Evolutionary conservation across 306 rosid genomes (phyloP).

Genomic region (Benincasa hispida): DNA sequence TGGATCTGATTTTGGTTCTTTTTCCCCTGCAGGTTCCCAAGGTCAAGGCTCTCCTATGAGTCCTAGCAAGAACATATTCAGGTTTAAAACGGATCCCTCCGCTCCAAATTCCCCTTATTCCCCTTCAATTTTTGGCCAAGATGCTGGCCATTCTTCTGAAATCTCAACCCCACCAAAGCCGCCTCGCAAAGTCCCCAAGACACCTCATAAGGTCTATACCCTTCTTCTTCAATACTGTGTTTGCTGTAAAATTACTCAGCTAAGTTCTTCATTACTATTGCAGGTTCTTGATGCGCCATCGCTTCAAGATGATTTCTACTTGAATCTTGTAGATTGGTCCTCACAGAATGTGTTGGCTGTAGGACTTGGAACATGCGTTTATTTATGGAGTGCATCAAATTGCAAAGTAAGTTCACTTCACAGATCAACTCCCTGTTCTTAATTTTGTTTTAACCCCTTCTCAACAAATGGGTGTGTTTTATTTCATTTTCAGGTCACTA

Average conservation of each 20-base stretch:
- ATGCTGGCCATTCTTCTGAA: conserved; percentile 35
- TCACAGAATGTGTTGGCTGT: conserved; percentile 95
- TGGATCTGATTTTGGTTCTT: conserved; percentile 80
- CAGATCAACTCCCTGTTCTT: not conserved
- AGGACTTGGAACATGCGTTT: conserved; percentile 87
- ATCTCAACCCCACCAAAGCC: conserved; percentile 84
- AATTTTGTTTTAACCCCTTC: not conserved
- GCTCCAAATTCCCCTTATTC: conserved; percentile 76
- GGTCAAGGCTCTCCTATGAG: conserved; percentile 37
- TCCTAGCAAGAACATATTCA: conserved; percentile 81
- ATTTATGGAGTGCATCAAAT: conserved; percentile 94
- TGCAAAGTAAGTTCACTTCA: conserved; percentile 37
- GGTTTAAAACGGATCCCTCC: conserved; percentile 69
- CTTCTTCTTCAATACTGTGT: not conserved
- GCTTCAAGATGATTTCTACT: conserved; percentile 96
- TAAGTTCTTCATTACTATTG: conserved; percentile 2
- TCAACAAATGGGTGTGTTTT: not conserved
- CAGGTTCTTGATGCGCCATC: conserved; percentile 98
- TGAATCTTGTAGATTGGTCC: conserved; percentile 98
- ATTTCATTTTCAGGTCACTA: conserved; percentile 59
- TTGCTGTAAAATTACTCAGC: not conserved
- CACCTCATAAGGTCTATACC: conserved; percentile 67
- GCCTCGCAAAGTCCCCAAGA: conserved; percentile 89
- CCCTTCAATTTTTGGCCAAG: conserved; percentile 55
- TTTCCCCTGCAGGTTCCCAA: conserved; percentile 53